Evolutionary conservation across 768 basidiomycete species (phyloP), one percentile per base, ranked within the genome.

Genomic region (Leucogyrophana mollusca): DNA sequence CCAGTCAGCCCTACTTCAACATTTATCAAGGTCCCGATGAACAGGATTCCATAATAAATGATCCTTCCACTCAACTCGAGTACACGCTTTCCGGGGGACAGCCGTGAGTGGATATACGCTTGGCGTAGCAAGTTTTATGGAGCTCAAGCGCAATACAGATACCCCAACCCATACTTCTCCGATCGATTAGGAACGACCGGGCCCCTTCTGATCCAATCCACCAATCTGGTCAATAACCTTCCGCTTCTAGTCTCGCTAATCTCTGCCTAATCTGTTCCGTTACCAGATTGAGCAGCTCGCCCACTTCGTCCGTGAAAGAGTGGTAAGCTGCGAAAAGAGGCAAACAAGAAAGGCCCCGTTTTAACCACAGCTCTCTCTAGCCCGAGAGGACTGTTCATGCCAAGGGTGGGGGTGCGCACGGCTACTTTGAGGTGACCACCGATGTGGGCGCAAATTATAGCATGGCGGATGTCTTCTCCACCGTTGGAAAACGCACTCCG

Each of bases 381-480:
- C 54, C 54, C 8, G 52, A 55, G 45, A 52, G 54, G 23, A 50
- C 42, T 32, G 42, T 55, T 18, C 52, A 55, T 32, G 54, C 54
- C 21, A 55, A 55, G 24, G 52, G 48, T 10, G 54, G 5, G 9
- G 54, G 54, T 33, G 54, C 54, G 18, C 48, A 53, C 25, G 54
- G 52, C 8, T 53, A 45, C 41, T 55, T 55, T 24, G 54, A 53
- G 33, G 52, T 55, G 4, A 55, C 54, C n/a, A 55, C 54, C 22
- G 34, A 46, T 17, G 42, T 44, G 13, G 54, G 35, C 21, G 45
- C 48, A 27, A 55, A 55, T 27, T 46, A 55, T 33, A 50, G 47
- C n/a, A 53, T 55, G 48, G 52, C 54, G 3, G 43, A 35, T 16
- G 42, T 53, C 21, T 55, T 55, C 16, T 42, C 53, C 30, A 46